Evolutionary conservation across 768 basidiomycete genomes (phyloP), one percentile per base, ranked within the genome.

Genomic region (Panaeolus cyanescens): DNA sequence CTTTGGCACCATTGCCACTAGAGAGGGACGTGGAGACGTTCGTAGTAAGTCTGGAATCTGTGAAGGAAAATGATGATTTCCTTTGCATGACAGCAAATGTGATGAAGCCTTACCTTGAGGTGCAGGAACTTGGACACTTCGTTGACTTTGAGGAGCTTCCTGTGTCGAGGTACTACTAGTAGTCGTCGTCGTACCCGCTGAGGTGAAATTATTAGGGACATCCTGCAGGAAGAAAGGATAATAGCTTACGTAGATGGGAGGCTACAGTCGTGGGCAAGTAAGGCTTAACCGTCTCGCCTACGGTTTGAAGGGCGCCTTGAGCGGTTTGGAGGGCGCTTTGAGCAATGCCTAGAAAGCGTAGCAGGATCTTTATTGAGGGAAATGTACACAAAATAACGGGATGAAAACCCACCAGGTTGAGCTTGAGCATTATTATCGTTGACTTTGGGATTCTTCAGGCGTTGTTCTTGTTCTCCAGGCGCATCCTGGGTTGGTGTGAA

Each of bases 241-340:
- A 37, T 17, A 5, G 22, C 68, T 37, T 33, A 67, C 68, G 62
- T 2, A 68, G 25, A 45, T 67, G 65, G 1, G 60, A 56, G 17
- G 60, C 59, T 8, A 68, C 62, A 15, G 56, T 55, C 22, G 50
- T 9, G 5, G 67, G 65, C 9, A 68, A 30, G 54, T 68, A 68
- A 28, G 59, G 57, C 34, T 64, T 64, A 30, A 64, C 64, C 1
- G 59, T 64, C 33, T 57, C 61, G 4, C 66, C 64, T 10, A 66
- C 66, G 32, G 12, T 64, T 6, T 58, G 22, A 1, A 60, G 54
- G 15, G 64, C 58, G 22, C 9, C 55, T 40, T 36, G 37, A 6
- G 53, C 62, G 19, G 53, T 58, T 4, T 53, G 50, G 59, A 37
- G 32, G 3, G 54, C 62, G 17, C 9, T 32, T 33, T 33, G 50